Evolutionary conservation across 2,329 filamentous ascomycete species (phyloP).

Genomic region (Ascochyta fabae): DNA sequence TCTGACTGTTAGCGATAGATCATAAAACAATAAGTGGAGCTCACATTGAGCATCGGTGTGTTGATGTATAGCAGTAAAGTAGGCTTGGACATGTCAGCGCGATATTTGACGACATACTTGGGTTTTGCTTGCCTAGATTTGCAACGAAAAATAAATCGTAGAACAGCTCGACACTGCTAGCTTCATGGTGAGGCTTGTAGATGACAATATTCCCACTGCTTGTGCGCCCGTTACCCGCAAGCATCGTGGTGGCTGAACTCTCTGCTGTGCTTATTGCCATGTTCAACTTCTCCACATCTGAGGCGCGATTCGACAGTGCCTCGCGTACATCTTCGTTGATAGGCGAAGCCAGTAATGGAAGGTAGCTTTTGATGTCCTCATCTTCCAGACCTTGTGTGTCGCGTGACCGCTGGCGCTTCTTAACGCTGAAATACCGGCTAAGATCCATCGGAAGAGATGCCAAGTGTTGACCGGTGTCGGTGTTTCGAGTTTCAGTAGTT

Average conservation of each 20-base stretch:
- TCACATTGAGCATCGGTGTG: slow-evolving; percentile 56
- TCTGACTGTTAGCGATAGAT: neutral
- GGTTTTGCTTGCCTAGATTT: slow-evolving; percentile 56
- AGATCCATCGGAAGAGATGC: slow-evolving; percentile 24
- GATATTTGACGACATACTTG: neutral
- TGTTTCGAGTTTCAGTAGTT: neutral
- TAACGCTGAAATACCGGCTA: slow-evolving; percentile 25
- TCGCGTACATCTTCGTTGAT: slow-evolving; percentile 31
- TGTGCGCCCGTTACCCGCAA: slow-evolving; percentile 24
- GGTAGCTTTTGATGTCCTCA: slow-evolving; percentile 15
- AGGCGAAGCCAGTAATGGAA: slow-evolving; percentile 27
- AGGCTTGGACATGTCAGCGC: slow-evolving; percentile 46
- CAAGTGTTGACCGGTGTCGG: neutral
- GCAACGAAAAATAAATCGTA: slow-evolving; percentile 69
- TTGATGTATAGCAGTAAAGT: slow-evolving; percentile 64
- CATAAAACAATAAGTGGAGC: neutral
- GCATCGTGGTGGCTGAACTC: slow-evolving; percentile 17
- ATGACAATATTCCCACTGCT: slow-evolving; percentile 32
- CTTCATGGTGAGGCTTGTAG: slow-evolving; percentile 50
- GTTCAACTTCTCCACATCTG: slow-evolving; percentile 24
- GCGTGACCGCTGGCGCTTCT: slow-evolving; percentile 6
- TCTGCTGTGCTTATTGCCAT: slow-evolving; percentile 10
- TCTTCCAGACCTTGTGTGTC: neutral
- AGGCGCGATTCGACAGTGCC: slow-evolving; percentile 10
- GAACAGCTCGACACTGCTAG: slow-evolving; percentile 63